Conservation (phyloP, 1,284 basidiomycete genomes). For the Tilletia horrida region DNA sequence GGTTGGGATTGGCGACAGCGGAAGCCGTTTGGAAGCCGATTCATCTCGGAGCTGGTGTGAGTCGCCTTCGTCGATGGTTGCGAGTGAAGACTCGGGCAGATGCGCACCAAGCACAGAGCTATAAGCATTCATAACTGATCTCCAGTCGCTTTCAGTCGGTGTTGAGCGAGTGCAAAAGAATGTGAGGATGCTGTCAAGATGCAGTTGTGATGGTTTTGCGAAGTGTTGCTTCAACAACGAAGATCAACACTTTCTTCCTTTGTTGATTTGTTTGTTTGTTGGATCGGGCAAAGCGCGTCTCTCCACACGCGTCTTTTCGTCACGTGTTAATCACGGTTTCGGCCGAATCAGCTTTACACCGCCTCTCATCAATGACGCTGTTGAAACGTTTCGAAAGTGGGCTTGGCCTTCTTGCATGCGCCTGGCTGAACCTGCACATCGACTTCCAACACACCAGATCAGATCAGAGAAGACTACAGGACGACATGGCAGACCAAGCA, state of each 20-base stretch:
- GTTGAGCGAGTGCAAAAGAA: too few relatives aligned
- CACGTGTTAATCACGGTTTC: not conserved
- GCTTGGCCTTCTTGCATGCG: not conserved
- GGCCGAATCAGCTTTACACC: not conserved
- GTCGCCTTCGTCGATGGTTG: conserved; percentile 8
- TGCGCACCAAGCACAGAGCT: not conserved
- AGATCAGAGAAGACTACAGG: too few relatives aligned
- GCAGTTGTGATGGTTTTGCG: not conserved
- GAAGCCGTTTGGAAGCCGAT: not conserved
- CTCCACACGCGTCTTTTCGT: not conserved
- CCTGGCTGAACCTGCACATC: too few relatives aligned
- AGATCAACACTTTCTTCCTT: not conserved
- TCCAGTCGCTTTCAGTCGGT: too few relatives aligned
- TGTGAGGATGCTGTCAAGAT: not conserved
- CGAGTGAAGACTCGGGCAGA: not conserved
- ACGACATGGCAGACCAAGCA: too few relatives aligned
- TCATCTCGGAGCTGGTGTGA: not conserved
- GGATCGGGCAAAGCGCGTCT: too few relatives aligned
- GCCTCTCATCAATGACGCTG: not conserved
- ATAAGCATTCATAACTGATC: too few relatives aligned
- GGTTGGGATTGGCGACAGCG: not conserved
- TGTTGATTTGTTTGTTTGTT: too few relatives aligned
- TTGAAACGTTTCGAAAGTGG: not conserved
- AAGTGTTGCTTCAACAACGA: not conserved
- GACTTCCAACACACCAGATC: too few relatives aligned